A percentile compares a stretch with the other conserved stretches of the same genome.
These are phyloP conservation scores for Paraphaeosphaeria sporulosa DNA, from an alignment of 2,329 filamentous ascomycete genomes.

Conservation along the genomic window DNA sequence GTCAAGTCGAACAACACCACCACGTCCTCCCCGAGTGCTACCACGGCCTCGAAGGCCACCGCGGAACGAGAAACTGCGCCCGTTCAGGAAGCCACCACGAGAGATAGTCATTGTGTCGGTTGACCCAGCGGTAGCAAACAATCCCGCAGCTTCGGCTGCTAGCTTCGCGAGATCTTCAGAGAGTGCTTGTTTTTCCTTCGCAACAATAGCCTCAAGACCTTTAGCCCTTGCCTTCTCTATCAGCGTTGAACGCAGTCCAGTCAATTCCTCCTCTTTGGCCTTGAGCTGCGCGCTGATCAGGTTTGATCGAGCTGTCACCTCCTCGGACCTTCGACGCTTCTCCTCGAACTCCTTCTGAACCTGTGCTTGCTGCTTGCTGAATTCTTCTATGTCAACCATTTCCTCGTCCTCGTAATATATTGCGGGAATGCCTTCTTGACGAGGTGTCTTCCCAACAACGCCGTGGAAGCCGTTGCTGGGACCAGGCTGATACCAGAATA, in stretches of 20 bases:
- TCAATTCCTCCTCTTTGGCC: slow-evolving; percentile 71
- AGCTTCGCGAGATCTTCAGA: slow-evolving; percentile 27
- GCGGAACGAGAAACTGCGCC: neutral
- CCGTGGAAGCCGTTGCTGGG: slow-evolving; percentile 10
- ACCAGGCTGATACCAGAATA: slow-evolving; percentile 73
- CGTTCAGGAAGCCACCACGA: neutral
- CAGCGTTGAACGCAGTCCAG: slow-evolving; percentile 68
- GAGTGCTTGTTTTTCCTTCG: slow-evolving; percentile 19
- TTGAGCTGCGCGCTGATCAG: slow-evolving; percentile 71
- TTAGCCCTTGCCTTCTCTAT: slow-evolving; percentile 54
- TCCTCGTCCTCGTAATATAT: slow-evolving; percentile 51
- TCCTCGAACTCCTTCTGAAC: slow-evolving; percentile 74
- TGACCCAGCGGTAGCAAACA: slow-evolving; percentile 68
- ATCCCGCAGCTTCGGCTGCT: slow-evolving; percentile 63
- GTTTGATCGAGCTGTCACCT: slow-evolving; percentile 67
- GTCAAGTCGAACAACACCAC: slow-evolving; percentile 71
- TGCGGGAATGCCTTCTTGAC: slow-evolving; percentile 16
- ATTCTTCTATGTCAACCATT: slow-evolving; percentile 73
- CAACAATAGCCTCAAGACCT: slow-evolving; percentile 9
- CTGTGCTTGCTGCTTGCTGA: slow-evolving; percentile 73
- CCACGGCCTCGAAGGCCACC: slow-evolving; percentile 52
- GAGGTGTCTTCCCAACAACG: too few relatives aligned
- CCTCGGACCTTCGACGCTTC: slow-evolving; percentile 67
- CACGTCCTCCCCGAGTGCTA: slow-evolving; percentile 29
- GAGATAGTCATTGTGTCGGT: slow-evolving; percentile 22